These are phyloP conservation scores for Tritrichomonas musculus DNA, from an alignment of 208 protist species.

Conservation along the genomic window DNA sequence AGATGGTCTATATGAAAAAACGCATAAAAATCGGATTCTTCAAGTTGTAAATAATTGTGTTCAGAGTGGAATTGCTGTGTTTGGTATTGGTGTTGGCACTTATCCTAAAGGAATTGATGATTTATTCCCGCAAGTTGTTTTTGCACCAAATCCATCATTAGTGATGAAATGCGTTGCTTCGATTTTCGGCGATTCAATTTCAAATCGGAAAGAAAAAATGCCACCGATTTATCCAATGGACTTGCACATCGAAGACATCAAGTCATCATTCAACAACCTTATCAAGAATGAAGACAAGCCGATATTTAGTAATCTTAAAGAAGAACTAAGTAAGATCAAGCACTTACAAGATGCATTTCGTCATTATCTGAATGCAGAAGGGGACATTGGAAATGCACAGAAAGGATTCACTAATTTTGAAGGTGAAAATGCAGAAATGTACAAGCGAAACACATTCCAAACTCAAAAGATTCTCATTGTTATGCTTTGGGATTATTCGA, in stretches of 20 bases:
- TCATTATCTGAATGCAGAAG: background rate
- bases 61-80: background rate
- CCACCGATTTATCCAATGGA: background rate
- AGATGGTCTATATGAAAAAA: background rate
- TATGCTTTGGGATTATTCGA: background rate
- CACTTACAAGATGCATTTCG: background rate
- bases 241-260: too few species aligned
- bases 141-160: background rate
- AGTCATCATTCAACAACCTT: too few species aligned
- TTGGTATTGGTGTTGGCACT: background rate
- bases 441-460: background rate
- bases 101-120: background rate
- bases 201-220: background rate
- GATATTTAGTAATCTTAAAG: background rate
- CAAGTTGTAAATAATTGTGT: background rate
- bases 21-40: background rate
- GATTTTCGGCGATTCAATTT: background rate
- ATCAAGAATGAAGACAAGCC: background rate
- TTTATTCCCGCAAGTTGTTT: background rate
- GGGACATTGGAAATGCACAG: background rate
- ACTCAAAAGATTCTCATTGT: background rate
- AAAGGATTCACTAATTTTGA: background rate
- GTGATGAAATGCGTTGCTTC: background rate
- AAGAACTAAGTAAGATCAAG: background rate
- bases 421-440: background rate